A percentile compares a stretch with the other conserved stretches of the same genome.
Evolutionary conservation across 352 stramenopile genomes (phyloP).

Genomic region (Globisporangium acanthophoron): DNA sequence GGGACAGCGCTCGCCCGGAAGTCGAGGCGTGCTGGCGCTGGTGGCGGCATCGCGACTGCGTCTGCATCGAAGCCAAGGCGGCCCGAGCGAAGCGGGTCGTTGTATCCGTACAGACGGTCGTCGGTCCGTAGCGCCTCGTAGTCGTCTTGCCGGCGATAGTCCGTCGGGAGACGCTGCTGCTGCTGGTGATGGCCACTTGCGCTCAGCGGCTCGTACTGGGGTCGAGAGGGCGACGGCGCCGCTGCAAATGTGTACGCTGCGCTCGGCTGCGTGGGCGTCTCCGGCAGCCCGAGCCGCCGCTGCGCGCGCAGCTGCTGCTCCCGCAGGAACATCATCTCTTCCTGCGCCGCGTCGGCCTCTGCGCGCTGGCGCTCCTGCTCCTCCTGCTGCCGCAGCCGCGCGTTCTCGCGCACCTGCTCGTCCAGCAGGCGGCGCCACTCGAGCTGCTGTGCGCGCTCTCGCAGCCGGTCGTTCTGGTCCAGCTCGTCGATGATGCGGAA

Average conservation of each 20-base stretch:
- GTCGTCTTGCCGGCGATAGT: neutral
- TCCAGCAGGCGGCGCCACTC: constrained; percentile 66
- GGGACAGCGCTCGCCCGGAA: neutral
- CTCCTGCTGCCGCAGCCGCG: constrained; percentile 38
- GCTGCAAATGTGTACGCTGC: neutral
- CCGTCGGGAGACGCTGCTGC: constrained; percentile 1
- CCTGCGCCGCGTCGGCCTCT: constrained; percentile 34
- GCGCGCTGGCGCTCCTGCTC: constrained; percentile 26
- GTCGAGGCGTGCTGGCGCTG: constrained; percentile 14
- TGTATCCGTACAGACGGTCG: neutral
- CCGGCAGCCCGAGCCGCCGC: constrained; percentile 21
- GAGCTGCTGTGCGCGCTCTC: constrained; percentile 61
- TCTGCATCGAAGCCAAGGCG: neutral
- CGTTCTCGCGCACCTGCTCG: constrained; percentile 70
- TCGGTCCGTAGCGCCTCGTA: neutral
- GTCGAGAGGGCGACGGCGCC: neutral
- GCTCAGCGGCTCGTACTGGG: neutral
- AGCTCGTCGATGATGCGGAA: constrained; percentile 58
- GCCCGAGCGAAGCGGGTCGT: neutral
- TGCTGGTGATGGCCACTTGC: constrained; percentile 11
- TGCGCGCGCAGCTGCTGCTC: constrained; percentile 63
- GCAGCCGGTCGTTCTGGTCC: constrained; percentile 42
- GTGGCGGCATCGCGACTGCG: constrained; percentile 12
- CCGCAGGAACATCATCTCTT: constrained; percentile 45
- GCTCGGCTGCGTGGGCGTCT: neutral